Evolutionary conservation across 116 monocot species (phyloP).

Genomic region (Dioscorea cayenensis): DNA sequence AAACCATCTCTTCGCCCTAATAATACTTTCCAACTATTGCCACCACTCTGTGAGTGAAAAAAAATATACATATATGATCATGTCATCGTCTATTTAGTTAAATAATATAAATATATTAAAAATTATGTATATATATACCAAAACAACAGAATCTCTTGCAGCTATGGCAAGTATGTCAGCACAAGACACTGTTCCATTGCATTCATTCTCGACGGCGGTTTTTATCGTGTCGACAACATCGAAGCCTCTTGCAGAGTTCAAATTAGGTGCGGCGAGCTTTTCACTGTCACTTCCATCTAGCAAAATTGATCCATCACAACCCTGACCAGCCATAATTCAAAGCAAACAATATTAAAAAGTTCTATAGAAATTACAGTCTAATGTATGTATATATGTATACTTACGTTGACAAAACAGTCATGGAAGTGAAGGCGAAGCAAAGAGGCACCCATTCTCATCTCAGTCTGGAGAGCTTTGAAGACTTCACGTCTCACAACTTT

Average conservation of each 20-base stretch:
- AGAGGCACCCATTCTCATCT: conserved; percentile 62
- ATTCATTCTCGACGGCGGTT: conserved; percentile 46
- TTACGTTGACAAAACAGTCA: conserved; percentile 72
- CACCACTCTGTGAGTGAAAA: conserved; percentile 40
- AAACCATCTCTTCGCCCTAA: conserved; percentile 64
- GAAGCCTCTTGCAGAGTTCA: conserved; percentile 56
- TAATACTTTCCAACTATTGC: conserved; percentile 35
- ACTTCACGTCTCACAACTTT: conserved; percentile 28
- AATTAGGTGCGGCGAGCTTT: conserved; percentile 46
- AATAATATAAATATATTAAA: neutral
- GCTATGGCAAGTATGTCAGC: conserved; percentile 69
- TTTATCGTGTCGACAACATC: conserved; percentile 62
- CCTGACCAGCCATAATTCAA: conserved; percentile 16
- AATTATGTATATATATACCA: conserved; percentile 19
- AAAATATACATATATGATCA: neutral
- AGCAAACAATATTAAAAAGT: too few relatives aligned
- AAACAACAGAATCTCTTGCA: conserved; percentile 42
- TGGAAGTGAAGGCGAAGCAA: conserved; percentile 74
- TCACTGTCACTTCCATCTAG: conserved; percentile 55
- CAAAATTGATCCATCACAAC: conserved; percentile 63
- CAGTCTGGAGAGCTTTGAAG: conserved; percentile 35
- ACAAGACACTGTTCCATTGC: conserved; percentile 56
- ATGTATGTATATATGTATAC: neutral
- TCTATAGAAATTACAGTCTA: too few relatives aligned
- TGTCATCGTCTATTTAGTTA: neutral